Conservation (phyloP, 78 protist species). For the Dictyostelium capitatum region DNA sequence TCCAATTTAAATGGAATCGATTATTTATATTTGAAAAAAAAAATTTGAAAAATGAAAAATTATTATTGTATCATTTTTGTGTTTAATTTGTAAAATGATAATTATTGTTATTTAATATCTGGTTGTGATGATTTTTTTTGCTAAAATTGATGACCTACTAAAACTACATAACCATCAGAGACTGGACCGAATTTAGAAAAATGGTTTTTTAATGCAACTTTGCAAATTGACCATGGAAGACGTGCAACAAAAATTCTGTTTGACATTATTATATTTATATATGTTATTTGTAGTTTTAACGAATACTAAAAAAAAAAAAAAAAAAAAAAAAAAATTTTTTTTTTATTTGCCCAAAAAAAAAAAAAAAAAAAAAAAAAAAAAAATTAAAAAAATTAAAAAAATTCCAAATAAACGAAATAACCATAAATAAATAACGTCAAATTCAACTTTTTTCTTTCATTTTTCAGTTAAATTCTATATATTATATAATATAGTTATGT, state of each 20-base stretch:
- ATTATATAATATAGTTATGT: too few species aligned
- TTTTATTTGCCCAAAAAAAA: constrained; percentile 3
- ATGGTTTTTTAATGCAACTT: constrained; percentile 68
- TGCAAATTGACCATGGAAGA: constrained; percentile 80
- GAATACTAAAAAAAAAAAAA: neutral
- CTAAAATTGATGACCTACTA: constrained; percentile 6
- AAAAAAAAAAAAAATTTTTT: constrained; percentile 4
- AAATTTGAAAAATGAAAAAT: neutral
- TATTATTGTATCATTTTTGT: too few species aligned
- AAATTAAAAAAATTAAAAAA: neutral
- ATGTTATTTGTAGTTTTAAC: neutral
- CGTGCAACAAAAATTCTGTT: constrained; percentile 77
- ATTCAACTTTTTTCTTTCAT: too few species aligned
- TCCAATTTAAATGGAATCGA: too few species aligned
- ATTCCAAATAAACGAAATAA: too few species aligned
- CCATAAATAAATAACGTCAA: too few species aligned
- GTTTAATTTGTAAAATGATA: too few species aligned
- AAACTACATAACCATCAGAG: constrained; percentile 66
- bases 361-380: neutral
- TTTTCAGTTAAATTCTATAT: too few species aligned
- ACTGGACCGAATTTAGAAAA: constrained; percentile 72
- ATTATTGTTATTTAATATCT: too few species aligned
- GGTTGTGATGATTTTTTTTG: too few species aligned
- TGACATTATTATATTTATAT: constrained; percentile 28
- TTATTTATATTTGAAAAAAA: neutral